Evolutionary conservation across 2,329 filamentous ascomycete genomes (phyloP), one percentile per base, ranked within the genome.

Genomic region (Aspergillus ibericus): DNA sequence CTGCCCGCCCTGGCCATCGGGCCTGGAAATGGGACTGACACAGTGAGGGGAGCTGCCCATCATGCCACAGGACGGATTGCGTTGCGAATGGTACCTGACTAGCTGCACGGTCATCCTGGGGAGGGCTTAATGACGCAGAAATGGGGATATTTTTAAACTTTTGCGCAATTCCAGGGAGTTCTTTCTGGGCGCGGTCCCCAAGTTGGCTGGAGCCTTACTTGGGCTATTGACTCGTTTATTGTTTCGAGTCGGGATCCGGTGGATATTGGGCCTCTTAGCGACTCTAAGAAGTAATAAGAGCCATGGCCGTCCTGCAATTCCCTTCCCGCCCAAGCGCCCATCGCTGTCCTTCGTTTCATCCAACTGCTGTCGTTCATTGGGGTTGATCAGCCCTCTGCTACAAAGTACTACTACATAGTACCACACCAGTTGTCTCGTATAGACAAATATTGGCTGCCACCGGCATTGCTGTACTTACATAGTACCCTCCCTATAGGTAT

Each of bases 181-280:
- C 29, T 8, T 42, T 42, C 20, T 51, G 49, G 20, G 25, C 13
- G 49, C 13, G 49, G 20, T 22, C 34, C 36, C 36, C 32, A 13
- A 35, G 25, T 38, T 22, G 49, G 49, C 52, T 53, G 47, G 53
- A 54, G 55, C 59, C 61, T 63, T 64, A 56, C 59, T 60, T 64
- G 59, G 55, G 62, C 58, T 60, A 64, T 64, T 62, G 56, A 58
- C 53, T 51, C 40, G 52, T 58, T 50, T 62, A 58, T 53, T 59
- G 56, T 52, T 61, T 61, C 42, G 56, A 32, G 35, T 36, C 50
- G 50, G 50, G 50, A 40, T 42, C 36, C 25, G 40, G 51, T 53
- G 51, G 51, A 53, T 53, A 53, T 27, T 44, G 51, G 36, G 27
- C 36, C 40, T 27, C 25, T 48, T 15, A 25, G 36, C 22, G 27